Conservation (phyloP, 129 eudicot genomes). For the Sambucus nigra region DNA sequence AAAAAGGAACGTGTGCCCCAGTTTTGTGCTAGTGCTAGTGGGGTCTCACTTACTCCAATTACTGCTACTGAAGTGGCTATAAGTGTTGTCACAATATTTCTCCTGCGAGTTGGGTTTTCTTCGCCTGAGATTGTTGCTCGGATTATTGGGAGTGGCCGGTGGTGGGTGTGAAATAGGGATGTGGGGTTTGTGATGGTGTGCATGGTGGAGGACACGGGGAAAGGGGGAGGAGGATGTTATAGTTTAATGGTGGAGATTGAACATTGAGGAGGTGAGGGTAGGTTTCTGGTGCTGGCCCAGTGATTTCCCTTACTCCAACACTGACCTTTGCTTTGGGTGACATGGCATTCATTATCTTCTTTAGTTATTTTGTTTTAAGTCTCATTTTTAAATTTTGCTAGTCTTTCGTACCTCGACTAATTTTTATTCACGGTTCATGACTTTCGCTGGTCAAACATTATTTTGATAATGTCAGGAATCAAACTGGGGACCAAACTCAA, state of each 20-base stretch:
- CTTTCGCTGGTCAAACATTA: too few species aligned
- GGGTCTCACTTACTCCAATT: constrained; percentile 24
- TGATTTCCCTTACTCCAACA: constrained; percentile 35
- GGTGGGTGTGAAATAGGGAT: constrained; percentile 25
- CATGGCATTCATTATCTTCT: constrained; percentile 48
- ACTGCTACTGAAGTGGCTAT: constrained; percentile 45
- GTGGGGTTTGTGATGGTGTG: constrained; percentile 35
- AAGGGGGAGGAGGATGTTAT: constrained; percentile 12
- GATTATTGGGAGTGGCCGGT: constrained; percentile 1
- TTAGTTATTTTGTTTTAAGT: too few species aligned
- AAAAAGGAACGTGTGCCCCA: constrained; percentile 80
- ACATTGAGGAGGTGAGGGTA: constrained; percentile 13
- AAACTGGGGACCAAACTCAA: too few species aligned
- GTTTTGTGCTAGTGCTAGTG: constrained; percentile 49
- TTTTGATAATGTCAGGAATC: too few species aligned
- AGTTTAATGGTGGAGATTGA: constrained; percentile 5
- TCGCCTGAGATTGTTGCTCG: constrained; percentile 33
- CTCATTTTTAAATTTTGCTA: too few species aligned
- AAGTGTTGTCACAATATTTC: constrained; percentile 35
- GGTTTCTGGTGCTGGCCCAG: constrained; percentile 2
- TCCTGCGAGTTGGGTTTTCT: constrained; percentile 24
- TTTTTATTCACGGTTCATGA: too few species aligned
- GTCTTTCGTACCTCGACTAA: too few species aligned
- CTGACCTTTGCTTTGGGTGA: constrained; percentile 55
- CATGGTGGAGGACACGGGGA: constrained; percentile 24